A percentile compares a stretch with the other conserved stretches of the same genome.
Evolutionary conservation across 164 flowering plant species (phyloP).

Genomic region (Malania oleifera): DNA sequence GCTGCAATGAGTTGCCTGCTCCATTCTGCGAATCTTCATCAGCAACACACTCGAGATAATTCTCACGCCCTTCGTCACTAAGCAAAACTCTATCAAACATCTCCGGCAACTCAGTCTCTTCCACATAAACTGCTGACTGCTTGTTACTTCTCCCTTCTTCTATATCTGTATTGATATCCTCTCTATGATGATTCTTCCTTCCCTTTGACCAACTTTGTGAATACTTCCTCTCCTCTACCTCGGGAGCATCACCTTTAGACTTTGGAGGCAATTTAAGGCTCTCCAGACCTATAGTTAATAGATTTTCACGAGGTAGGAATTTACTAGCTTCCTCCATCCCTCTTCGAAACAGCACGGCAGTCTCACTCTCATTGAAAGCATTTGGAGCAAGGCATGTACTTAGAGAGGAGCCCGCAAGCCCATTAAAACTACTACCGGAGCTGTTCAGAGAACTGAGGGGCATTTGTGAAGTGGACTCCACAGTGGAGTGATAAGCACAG

Average conservation of each 20-base stretch:
- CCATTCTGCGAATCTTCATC: not conserved
- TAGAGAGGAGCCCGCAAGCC: no score
- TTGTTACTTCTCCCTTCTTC: not conserved
- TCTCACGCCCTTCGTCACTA: not conserved
- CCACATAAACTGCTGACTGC: not conserved
- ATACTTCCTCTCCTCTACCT: not conserved
- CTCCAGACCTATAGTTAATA: not conserved
- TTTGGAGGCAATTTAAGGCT: not conserved
- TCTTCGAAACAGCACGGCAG: not conserved
- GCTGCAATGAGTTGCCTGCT: not conserved
- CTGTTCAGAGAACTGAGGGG: no score
- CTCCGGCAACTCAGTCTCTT: not conserved
- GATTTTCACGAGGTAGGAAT: not conserved
- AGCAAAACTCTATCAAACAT: slow-evolving; percentile 2
- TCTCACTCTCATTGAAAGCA: no score
- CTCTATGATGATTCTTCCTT: not conserved
- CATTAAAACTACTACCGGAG: no score
- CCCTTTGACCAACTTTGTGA: not conserved
- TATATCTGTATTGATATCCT: not conserved
- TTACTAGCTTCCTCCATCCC: not conserved
- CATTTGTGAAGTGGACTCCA: no score
- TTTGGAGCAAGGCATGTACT: no score
- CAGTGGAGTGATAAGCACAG: no score
- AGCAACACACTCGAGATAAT: no score
- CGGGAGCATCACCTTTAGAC: no score